Conservation (phyloP, 78 protist genomes). For the Polysphondylium violaceum region DNA sequence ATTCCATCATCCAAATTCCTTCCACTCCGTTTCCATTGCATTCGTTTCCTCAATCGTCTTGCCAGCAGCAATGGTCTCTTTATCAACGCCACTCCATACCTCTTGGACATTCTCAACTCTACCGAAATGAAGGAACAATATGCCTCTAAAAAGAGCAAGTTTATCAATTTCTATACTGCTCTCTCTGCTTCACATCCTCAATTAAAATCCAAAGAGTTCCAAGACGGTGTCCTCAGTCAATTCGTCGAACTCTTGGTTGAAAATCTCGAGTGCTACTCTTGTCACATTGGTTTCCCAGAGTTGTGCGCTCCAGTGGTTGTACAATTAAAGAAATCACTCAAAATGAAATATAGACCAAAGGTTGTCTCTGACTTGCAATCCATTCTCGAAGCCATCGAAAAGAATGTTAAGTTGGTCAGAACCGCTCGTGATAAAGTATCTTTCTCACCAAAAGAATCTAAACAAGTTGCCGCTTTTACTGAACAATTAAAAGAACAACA, state of each 20-base stretch:
- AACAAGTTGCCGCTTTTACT: slow-evolving; percentile 45
- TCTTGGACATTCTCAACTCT: slow-evolving; percentile 39
- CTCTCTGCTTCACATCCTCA: slow-evolving; percentile 27
- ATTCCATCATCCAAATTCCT: slow-evolving; percentile 61
- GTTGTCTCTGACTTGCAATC: slow-evolving; percentile 32
- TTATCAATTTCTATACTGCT: slow-evolving; percentile 46
- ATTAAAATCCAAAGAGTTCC: slow-evolving; percentile 20
- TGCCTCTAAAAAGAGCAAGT: slow-evolving; percentile 4
- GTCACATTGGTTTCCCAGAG: slow-evolving; percentile 91
- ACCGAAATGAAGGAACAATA: neutral
- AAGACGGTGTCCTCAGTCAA: slow-evolving; percentile 34
- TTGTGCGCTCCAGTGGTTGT: slow-evolving; percentile 55
- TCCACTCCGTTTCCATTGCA: slow-evolving; percentile 86
- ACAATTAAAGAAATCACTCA: slow-evolving; percentile 21
- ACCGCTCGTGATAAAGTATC: slow-evolving; percentile 45
- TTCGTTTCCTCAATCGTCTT: slow-evolving; percentile 60
- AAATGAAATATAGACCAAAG: slow-evolving; percentile 27
- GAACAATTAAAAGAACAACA: slow-evolving; percentile 7
- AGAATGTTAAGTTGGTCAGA: slow-evolving; percentile 19
- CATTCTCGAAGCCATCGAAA: slow-evolving; percentile 41
- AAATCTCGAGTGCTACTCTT: slow-evolving; percentile 23
- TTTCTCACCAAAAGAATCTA: slow-evolving; percentile 77
- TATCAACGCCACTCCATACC: slow-evolving; percentile 65
- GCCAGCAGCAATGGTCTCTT: slow-evolving; percentile 43
- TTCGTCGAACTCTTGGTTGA: slow-evolving; percentile 38